Evolutionary conservation across 2,329 filamentous ascomycete species (phyloP), one percentile per base, ranked within the genome.

Genomic region (Chaetomiaceae sp.): DNA sequence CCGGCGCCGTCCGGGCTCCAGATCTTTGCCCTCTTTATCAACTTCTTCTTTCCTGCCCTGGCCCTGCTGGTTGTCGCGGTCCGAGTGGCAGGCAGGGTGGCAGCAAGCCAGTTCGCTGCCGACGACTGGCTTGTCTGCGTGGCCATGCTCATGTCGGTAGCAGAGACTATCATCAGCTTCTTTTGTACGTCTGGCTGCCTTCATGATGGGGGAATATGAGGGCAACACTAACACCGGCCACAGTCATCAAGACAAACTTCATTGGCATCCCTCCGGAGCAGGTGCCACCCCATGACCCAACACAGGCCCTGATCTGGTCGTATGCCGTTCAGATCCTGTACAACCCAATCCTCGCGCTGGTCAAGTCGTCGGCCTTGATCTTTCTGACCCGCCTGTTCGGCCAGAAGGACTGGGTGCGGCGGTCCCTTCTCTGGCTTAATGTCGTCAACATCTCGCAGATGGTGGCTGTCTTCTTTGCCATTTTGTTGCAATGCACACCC

Each of bases 401-500:
- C 7, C 62, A 65, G 44, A 64, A 65, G 50, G 50, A 55, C 3
- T 55, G 58, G 14, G 57, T 67, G 1, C 60, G 64, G 20, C 54
- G 56, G 17, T 54, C 52, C 25, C 58, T 71, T 8, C 54, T 62
- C 21, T 58, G 64, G 48, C 60, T 66, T 46, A 61, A 65, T 33
- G 34, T 60, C 3, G 58, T 65, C 57, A 67, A 67, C 30, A 58
- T 67, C 35, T 37, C 60, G 3, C 61, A 63, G 48, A 64, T 65
- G 61, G 51, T 62, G 4, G 61, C 60, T 34, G 68, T 67, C 44
- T 62, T 67, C 41, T 49, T 68, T 14, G 64, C 64, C 12, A 65
- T 63, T 3, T 54, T 71, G 7, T 63, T 70, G 14, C 66, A 71
- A 44, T 74, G 73, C 58, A 55, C 61, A 6, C 73, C 73, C 0